phyloP scores from a whole-genome alignment of 1,284 basidiomycete species.

The Sporisorium reilianum region DNA sequence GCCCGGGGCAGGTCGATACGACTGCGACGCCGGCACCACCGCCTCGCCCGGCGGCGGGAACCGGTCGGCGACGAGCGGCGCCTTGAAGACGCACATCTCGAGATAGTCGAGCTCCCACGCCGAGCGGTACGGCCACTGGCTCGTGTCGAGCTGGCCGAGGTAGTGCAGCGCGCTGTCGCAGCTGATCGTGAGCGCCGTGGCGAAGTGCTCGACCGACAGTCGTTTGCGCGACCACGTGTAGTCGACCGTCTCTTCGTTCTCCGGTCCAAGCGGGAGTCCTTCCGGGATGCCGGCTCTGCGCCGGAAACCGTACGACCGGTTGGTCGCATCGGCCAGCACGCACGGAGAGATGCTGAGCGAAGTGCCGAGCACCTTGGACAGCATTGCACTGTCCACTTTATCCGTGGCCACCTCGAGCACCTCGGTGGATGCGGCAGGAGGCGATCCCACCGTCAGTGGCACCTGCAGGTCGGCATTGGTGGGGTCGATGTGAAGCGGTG shows the following conservation, averaged over 20 bases:
- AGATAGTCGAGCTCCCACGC: constrained; percentile 68
- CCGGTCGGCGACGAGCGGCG: constrained; percentile 52
- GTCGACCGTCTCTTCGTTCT: constrained; percentile 57
- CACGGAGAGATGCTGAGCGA: constrained; percentile 52
- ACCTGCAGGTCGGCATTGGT: constrained; percentile 28
- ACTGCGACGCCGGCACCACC: constrained; percentile 39
- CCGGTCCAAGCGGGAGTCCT: constrained; percentile 52
- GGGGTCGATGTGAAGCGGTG: constrained; percentile 23
- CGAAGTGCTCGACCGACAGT: constrained; percentile 54
- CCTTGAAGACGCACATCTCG: constrained; percentile 64
- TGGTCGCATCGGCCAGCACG: constrained; percentile 54
- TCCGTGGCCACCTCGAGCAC: constrained; percentile 34
- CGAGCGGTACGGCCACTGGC: constrained; percentile 51
- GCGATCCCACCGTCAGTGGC: constrained; percentile 35
- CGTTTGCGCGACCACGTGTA: constrained; percentile 63
- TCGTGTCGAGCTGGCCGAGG: constrained; percentile 46
- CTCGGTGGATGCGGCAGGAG: constrained; percentile 22
- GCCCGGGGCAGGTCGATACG: constrained; percentile 41
- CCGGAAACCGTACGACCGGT: constrained; percentile 52
- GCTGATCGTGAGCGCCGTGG: constrained; percentile 52
- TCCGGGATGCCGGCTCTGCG: constrained; percentile 60
- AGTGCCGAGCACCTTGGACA: constrained; percentile 36
- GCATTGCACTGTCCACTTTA: constrained; percentile 30
- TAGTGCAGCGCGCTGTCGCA: constrained; percentile 52
- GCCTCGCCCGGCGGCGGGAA: constrained; percentile 61